phyloP scores from a whole-genome alignment of 495 filamentous ascomycete genomes.

The Penicillium coffeae region DNA sequence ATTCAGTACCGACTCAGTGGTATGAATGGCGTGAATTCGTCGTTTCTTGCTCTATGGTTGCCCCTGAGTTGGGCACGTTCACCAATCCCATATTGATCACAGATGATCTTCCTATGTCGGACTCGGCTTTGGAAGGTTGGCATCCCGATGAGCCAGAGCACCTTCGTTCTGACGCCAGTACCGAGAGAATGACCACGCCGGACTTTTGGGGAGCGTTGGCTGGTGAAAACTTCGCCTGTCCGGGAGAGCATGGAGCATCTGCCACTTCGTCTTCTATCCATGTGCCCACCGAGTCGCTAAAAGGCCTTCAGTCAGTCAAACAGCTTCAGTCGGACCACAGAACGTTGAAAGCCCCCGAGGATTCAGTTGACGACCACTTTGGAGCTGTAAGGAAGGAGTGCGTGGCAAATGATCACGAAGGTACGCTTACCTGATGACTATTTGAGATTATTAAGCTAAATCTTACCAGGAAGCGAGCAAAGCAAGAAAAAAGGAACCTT shows the following conservation, averaged over 20 bases:
- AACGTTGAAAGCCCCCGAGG: conserved; percentile 3
- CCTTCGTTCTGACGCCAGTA: conserved; percentile 5
- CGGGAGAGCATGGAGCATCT: background rate
- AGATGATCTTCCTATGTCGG: conserved; percentile 1
- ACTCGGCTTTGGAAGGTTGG: conserved; percentile 1
- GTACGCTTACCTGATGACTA: conserved; percentile 3
- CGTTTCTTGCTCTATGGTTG: background rate
- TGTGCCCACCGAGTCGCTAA: conserved; percentile 1
- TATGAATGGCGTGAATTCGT: conserved; percentile 2
- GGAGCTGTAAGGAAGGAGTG: conserved; percentile 2
- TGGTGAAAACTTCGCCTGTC: background rate
- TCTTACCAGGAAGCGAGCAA: background rate
- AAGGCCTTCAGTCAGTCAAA: background rate
- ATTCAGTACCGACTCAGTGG: background rate
- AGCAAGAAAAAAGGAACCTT: too few species aligned
- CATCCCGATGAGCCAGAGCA: conserved; percentile 2
- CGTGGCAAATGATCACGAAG: background rate
- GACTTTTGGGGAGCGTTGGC: conserved; percentile 2
- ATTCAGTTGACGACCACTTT: background rate
- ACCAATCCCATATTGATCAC: conserved; percentile 2
- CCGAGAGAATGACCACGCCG: conserved; percentile 6
- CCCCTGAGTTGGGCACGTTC: background rate
- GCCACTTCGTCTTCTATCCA: conserved; percentile 1
- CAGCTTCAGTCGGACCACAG: background rate
- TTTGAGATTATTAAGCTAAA: conserved; percentile 3